phyloP scores from a whole-genome alignment of 371 early-diverging fungal species.

The Neoconidiobolus thromboides region DNA sequence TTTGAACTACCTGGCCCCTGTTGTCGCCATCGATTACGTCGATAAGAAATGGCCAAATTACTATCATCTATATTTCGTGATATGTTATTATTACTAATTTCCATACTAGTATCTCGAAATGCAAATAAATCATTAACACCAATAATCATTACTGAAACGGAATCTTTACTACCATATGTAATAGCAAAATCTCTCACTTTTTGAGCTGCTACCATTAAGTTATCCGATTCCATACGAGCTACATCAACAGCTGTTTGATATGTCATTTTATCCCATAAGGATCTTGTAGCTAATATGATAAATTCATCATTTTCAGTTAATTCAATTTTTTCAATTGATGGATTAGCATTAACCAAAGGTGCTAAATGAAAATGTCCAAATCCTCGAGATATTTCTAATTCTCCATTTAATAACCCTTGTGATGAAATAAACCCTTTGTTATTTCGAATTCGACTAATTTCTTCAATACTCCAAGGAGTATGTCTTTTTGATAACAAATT shows the following conservation, averaged over 20 bases:
- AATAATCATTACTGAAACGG: conserved; percentile 69
- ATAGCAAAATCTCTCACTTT: conserved; percentile 75
- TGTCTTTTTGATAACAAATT: conserved; percentile 56
- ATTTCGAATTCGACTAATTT: conserved; percentile 59
- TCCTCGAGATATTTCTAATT: conserved; percentile 50
- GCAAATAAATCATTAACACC: conserved; percentile 56
- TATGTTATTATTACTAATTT: neutral
- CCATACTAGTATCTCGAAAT: conserved; percentile 7
- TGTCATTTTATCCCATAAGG: conserved; percentile 67
- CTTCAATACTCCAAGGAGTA: conserved; percentile 43
- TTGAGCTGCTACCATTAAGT: conserved; percentile 61
- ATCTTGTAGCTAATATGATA: conserved; percentile 64
- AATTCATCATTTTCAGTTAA: conserved; percentile 76
- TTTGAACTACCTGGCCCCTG: conserved; percentile 35
- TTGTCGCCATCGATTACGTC: conserved; percentile 14
- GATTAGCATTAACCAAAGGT: conserved; percentile 72
- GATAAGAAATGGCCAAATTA: no score
- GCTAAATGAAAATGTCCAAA: conserved; percentile 74
- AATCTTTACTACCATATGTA: conserved; percentile 59
- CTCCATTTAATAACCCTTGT: conserved; percentile 53
- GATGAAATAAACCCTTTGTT: conserved; percentile 65
- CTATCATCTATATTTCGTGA: neutral
- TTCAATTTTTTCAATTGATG: conserved; percentile 47
- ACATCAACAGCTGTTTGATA: conserved; percentile 71
- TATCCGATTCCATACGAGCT: conserved; percentile 45